phyloP scores from a whole-genome alignment of 345 rosid species.

The Lumnitzera littorea region DNA sequence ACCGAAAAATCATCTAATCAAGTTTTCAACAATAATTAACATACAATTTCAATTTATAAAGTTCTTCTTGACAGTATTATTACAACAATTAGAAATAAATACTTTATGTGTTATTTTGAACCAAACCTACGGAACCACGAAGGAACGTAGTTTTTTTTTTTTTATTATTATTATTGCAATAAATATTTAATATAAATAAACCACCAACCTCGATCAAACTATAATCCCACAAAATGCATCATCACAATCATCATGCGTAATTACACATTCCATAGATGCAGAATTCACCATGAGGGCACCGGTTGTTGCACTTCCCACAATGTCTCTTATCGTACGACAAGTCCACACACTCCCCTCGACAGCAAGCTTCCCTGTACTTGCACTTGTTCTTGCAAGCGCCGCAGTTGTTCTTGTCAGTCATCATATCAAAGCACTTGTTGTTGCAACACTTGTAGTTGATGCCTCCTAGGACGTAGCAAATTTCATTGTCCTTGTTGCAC shows the following conservation, averaged over 20 bases:
- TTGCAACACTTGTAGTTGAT: slow-evolving; percentile 53
- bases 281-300: slow-evolving; percentile 26
- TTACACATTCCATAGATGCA: slow-evolving; percentile 78
- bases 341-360: slow-evolving; percentile 64
- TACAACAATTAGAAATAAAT: too few relatives aligned
- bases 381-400: slow-evolving; percentile 73
- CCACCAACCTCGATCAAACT: slow-evolving; percentile 1
- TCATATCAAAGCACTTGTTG: slow-evolving; percentile 66
- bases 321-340: slow-evolving; percentile 56
- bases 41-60: too few relatives aligned
- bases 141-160: too few relatives aligned
- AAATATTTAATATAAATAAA: slow-evolving; percentile 11
- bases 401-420: slow-evolving; percentile 42
- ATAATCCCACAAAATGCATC: neutral
- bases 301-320: slow-evolving; percentile 63
- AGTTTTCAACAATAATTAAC: too few relatives aligned
- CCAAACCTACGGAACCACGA: too few relatives aligned
- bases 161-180: slow-evolving; percentile 17
- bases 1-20: too few relatives aligned
- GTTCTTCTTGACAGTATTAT: too few relatives aligned
- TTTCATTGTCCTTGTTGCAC: slow-evolving; percentile 38
- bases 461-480: slow-evolving; percentile 24
- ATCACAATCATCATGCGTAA: slow-evolving; percentile 31
- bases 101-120: too few relatives aligned
- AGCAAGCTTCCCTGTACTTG: slow-evolving; percentile 21